Evolutionary conservation across 139 green algal species (phyloP).

Genomic region (Parachlorella kessleri): DNA sequence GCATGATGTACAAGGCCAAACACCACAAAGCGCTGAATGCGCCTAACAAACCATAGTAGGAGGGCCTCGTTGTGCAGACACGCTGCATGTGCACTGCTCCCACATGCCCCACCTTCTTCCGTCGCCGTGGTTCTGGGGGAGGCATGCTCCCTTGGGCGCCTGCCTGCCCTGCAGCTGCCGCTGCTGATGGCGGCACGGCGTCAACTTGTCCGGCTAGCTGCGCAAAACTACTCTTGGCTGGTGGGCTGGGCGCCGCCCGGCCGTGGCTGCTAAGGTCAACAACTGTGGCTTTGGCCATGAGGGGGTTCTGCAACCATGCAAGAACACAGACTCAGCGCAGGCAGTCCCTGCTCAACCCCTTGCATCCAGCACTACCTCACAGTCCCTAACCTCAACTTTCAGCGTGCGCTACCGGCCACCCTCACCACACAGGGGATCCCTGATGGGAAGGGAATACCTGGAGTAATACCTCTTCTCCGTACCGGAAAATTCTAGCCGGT

Average conservation of each 20-base stretch:
- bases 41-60: too few species aligned
- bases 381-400: too few species aligned
- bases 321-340: neutral
- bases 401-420: too few species aligned
- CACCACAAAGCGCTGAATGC: neutral
- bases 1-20: neutral
- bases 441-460: neutral
- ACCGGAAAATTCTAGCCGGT: neutral
- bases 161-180: neutral
- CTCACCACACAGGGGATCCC: neutral
- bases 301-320: constrained; percentile 1
- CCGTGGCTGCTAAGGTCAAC: too few species aligned
- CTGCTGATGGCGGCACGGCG: neutral
- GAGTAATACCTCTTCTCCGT: neutral
- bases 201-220: neutral
- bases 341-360: too few species aligned
- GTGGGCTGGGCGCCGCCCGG: neutral
- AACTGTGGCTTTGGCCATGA: constrained; percentile 23
- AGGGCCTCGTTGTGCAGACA: too few species aligned
- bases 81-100: too few species aligned
- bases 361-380: too few species aligned
- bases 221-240: neutral
- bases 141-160: neutral
- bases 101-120: neutral
- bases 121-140: neutral